A percentile compares a stretch with the other conserved stretches of the same genome.
Evolutionary conservation across 805 yeast genomes (phyloP).

Genomic region (Metschnikowia lachancei): DNA sequence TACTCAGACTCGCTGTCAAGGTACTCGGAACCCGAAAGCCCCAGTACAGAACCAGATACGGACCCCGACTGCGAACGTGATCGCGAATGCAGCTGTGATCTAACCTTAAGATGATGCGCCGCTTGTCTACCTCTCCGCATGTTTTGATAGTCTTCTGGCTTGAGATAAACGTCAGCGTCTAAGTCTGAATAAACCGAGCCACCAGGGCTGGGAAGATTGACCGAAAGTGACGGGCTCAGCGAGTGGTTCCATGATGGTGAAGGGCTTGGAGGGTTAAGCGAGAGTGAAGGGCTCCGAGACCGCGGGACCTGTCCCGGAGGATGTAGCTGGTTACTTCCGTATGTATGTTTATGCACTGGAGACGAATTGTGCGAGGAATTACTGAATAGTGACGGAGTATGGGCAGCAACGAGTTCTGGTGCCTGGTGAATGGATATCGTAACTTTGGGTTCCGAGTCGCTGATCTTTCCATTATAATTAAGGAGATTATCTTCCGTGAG

Average conservation of each 20-base stretch:
- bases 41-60: slow-evolving; percentile 16
- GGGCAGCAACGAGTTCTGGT: slow-evolving; percentile 34
- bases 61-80: slow-evolving; percentile 29
- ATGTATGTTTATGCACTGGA: slow-evolving; percentile 33
- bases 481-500: slow-evolving; percentile 21
- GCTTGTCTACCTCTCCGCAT: slow-evolving; percentile 43
- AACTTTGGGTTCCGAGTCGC: slow-evolving; percentile 13
- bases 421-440: slow-evolving; percentile 24
- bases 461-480: slow-evolving; percentile 16
- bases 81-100: slow-evolving; percentile 21
- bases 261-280: slow-evolving; percentile 8
- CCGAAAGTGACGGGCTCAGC: slow-evolving; percentile 9
- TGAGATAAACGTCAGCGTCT: slow-evolving; percentile 16
- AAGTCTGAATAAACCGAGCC: slow-evolving; percentile 19
- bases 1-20: slow-evolving; percentile 22
- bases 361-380: slow-evolving; percentile 43
- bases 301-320: slow-evolving; percentile 7
- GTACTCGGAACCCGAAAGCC: not conserved
- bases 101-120: slow-evolving; percentile 24
- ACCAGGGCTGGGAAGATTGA: slow-evolving; percentile 11
- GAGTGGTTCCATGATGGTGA: slow-evolving; percentile 6
- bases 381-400: slow-evolving; percentile 57
- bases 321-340: slow-evolving; percentile 8
- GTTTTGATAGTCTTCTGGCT: slow-evolving; percentile 40
- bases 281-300: slow-evolving; percentile 8